phyloP scores from a whole-genome alignment of 176 grass and related monocot genomes.

The sorghum (Sorghum bicolor) region DNA sequence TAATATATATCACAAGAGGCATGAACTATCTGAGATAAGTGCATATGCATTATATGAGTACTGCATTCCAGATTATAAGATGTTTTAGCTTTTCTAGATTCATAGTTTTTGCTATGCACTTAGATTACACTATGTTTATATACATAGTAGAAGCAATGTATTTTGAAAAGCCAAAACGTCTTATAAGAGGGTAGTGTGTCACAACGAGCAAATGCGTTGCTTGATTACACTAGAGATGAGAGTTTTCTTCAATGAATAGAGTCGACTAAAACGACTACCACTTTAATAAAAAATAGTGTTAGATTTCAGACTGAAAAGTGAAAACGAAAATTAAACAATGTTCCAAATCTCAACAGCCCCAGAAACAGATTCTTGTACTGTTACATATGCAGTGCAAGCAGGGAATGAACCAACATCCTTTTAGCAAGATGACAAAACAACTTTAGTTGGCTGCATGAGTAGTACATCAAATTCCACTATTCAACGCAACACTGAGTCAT shows the following conservation, averaged over 20 bases:
- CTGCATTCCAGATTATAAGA: background rate
- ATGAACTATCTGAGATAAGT: background rate
- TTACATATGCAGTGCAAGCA: background rate
- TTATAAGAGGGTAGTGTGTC: background rate
- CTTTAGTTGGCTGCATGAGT: background rate
- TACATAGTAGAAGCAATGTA: background rate
- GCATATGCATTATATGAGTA: background rate
- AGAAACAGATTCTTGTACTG: background rate
- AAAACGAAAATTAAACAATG: background rate
- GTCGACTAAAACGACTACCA: background rate
- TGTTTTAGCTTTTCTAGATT: background rate
- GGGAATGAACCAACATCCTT: background rate
- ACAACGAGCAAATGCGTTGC: background rate
- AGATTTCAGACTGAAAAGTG: background rate
- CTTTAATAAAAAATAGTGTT: background rate
- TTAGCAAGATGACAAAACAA: background rate
- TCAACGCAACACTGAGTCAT: background rate
- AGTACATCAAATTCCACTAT: background rate
- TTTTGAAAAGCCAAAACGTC: background rate
- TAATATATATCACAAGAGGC: background rate
- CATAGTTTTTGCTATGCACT: background rate
- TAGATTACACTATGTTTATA: background rate
- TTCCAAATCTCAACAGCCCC: background rate
- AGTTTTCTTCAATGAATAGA: background rate
- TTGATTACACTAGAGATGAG: background rate